Evolutionary conservation across 495 filamentous ascomycete species (phyloP), one percentile per base, ranked within the genome.

Genomic region (Chaetomidium leptoderma): DNA sequence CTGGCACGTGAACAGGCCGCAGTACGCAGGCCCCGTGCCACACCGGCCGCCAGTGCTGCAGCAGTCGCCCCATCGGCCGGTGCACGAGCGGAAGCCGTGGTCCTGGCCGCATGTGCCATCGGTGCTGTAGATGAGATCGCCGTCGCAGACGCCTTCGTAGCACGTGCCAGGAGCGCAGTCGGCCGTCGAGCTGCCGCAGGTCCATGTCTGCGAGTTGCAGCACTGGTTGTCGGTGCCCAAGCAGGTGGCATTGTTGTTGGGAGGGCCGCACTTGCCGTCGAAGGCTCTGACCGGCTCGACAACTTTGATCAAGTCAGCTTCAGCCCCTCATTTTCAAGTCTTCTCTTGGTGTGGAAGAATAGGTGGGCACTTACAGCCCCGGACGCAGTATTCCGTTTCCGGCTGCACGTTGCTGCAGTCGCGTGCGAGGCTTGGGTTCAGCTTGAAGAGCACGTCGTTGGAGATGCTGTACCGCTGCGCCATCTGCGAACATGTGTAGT

Each of bases 91-190:
- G 40, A 36, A 33, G 37, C 57, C 61, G 46, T 72, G 29, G 6
- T 61, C 19, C 1, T 27, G 14, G n/a, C 70, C 68, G 32, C 68
- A 72, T 0, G 39, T 66, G 13, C 68, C 66, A 46, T 69, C 64
- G 30, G 59, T 66, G 37, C 24, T 53, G 29, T 54, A 70, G 17
- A 66, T 32, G 5, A 26, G 13, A 29, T 63, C 57, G 17, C 70
- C 66, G 9, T 0, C 8, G 43, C 66, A 72, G 14, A 23, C 39
- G 17, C 68, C 68, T 36, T 70, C 63, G 33, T 65, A 71, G 54
- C 66, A 72, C 19, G 57, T 72, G 16, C 70, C 66, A 6, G 50
- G 35, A 14, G 59, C 53, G 52, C 66, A 72, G 60, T 72, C 70
- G 6, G 33, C 66, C 53, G 37, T 29, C 33, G 65, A 59, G 33